Evolutionary conservation across 257 asterid species (phyloP), one percentile per base, ranked within the genome.

Genomic region (Fraxinus cuspidata): DNA sequence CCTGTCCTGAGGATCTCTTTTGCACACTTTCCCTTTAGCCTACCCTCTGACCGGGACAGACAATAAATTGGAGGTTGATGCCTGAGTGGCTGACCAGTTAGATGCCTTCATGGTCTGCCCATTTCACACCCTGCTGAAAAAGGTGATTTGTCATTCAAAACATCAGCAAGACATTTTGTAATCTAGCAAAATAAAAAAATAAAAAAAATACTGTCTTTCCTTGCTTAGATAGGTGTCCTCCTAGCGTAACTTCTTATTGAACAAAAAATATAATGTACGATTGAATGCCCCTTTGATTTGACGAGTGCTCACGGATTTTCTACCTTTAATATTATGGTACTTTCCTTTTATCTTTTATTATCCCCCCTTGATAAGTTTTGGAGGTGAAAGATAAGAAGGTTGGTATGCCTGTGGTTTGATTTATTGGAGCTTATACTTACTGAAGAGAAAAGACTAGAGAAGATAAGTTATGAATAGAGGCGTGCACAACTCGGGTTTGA

Each of bases 21-120:
- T 83, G 96, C 96, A 16, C 88, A 84, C 80, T 92, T 92, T 73
- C 97, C 97, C 75, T 90, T 92, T 53, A 87, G 81, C 58, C 83
- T 74, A 60, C 90, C 94, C 73, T 86, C 92, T 51, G 86, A 87
- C 37, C 77, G 37, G 35, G 89, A 76, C 1, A 86, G 77, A 19
- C 88, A 78, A 70, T 79, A 34, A 49, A 64, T 71, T 73, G 83
- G 86, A 77, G 85, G 76, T 58, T 12, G 21, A 35, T 37, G 28
- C 34, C 34, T 5, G 3, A 63, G 69, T 63, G 32, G 64, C 32
- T 38, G 32, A 63, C 49, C 19, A 60, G 71, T 38, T 19, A 8
- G 11, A 10, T 6, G 23, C 32, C 60, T 31, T 56, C 64, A 44
- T 12, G 37, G 29, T 15, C 4, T 4, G 27, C 35, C 72, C 32